Percentiles rank a stretch among this genome's conserved stretches.
phyloP scores from a whole-genome alignment of 78 protist genomes.

The Guillardia theta region DNA sequence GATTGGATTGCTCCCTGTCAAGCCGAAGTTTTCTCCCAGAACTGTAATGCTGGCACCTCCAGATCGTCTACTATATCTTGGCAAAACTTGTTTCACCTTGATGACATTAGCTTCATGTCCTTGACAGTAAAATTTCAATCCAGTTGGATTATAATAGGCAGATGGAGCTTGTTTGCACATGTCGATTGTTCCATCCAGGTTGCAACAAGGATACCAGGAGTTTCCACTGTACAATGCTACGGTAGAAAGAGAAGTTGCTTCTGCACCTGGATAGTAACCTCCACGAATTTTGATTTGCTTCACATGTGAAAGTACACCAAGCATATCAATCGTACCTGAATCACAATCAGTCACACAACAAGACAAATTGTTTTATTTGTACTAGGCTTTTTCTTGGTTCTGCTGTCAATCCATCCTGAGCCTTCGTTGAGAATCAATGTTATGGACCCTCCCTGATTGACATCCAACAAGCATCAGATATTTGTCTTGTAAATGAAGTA shows the following conservation, averaged over 20 bases:
- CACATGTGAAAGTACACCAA: background rate
- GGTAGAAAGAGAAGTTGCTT: background rate
- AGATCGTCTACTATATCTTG: background rate
- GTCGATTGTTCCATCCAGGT: background rate
- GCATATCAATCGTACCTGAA: background rate
- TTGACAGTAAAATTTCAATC: background rate
- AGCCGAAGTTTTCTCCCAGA: background rate
- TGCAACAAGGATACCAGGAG: slow-evolving; percentile 28
- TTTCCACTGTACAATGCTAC: background rate
- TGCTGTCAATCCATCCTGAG: background rate
- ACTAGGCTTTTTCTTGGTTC: background rate
- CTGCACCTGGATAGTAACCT: background rate
- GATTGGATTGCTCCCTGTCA: background rate
- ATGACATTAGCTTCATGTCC: background rate
- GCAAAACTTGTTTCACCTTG: background rate
- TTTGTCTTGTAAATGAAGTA: background rate
- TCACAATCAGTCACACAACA: background rate
- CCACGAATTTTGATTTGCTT: background rate
- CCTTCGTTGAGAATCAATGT: background rate
- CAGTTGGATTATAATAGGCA: background rate
- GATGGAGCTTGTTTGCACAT: background rate
- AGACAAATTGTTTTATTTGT: background rate
- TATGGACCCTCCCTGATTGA: background rate
- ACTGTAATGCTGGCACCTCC: slow-evolving; percentile 1
- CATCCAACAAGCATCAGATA: background rate